These are phyloP conservation scores for Xylariaceae sp. DNA, from an alignment of 2,329 filamentous ascomycete genomes.

Conservation along the genomic window DNA sequence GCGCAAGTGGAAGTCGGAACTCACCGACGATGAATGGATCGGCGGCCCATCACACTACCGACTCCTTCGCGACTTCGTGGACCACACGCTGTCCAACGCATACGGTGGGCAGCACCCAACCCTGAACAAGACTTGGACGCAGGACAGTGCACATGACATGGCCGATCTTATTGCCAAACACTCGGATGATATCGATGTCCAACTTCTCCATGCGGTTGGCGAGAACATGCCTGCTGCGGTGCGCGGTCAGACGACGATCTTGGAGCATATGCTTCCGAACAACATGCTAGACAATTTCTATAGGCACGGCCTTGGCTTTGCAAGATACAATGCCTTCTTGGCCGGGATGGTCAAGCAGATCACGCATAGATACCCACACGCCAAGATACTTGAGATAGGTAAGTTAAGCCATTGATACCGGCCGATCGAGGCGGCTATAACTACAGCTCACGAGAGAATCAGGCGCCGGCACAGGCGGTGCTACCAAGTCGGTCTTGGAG, in stretches of 20 bases:
- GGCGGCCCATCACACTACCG: no score
- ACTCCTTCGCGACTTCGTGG: no score
- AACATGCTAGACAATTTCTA: conserved; percentile 28
- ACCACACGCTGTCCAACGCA: no score
- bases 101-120: no score
- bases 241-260: conserved; percentile 24
- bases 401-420: no score
- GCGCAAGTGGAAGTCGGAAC: no score
- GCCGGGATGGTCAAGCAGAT: conserved; percentile 26
- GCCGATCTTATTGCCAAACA: no score
- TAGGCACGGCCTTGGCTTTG: conserved; percentile 14
- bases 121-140: no score
- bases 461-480: conserved; percentile 6
- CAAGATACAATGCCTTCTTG: conserved; percentile 9
- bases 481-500: conserved; percentile 1
- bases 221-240: conserved; percentile 28
- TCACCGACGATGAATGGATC: no score
- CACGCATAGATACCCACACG: conserved; percentile 30
- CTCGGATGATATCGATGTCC: conserved; percentile 15
- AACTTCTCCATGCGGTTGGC: conserved; percentile 22
- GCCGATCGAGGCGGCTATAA: no score
- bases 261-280: conserved; percentile 32
- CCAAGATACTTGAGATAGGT: conserved; percentile 32
- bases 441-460: not conserved
- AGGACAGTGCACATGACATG: no score